phyloP scores from a whole-genome alignment of 306 rosid genomes.

The Cicer chorassanicum region DNA sequence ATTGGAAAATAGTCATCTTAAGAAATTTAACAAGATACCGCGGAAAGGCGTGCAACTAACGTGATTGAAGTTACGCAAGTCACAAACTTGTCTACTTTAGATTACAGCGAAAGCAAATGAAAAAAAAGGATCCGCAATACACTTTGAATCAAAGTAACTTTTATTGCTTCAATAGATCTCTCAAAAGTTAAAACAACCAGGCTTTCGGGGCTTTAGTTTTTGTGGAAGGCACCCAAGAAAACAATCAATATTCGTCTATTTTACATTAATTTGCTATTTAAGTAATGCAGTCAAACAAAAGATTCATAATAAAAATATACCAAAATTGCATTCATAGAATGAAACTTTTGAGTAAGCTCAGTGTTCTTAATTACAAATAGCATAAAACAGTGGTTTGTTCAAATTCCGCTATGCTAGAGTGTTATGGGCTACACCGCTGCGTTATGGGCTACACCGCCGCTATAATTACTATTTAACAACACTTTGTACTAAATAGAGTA shows the following conservation, averaged over 20 bases:
- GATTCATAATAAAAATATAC: constrained; percentile 4
- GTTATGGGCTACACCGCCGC: too few relatives aligned
- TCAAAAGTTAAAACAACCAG: neutral
- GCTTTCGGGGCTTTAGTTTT: neutral
- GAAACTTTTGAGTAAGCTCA: too few relatives aligned
- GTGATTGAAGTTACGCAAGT: neutral
- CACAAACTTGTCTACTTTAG: neutral
- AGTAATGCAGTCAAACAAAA: constrained; percentile 11
- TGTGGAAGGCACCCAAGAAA: constrained; percentile 1
- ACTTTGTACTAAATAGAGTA: too few relatives aligned
- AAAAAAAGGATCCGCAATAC: neutral
- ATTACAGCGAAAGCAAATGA: neutral
- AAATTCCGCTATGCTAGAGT: too few relatives aligned
- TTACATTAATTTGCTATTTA: neutral
- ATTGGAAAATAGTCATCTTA: neutral
- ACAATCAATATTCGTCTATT: neutral
- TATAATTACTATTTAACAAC: too few relatives aligned
- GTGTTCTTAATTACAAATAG: too few relatives aligned
- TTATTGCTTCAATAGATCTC: neutral
- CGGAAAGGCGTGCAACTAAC: constrained; percentile 8
- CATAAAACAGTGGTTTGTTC: too few relatives aligned
- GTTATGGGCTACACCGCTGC: too few relatives aligned
- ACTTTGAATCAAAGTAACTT: neutral
- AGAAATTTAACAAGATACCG: constrained; percentile 6
- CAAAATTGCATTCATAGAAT: neutral